A percentile compares a stretch with the other conserved stretches of the same genome.
Evolutionary conservation across 208 protist species (phyloP).

Genomic region (Leptomonas pyrrhocoris): DNA sequence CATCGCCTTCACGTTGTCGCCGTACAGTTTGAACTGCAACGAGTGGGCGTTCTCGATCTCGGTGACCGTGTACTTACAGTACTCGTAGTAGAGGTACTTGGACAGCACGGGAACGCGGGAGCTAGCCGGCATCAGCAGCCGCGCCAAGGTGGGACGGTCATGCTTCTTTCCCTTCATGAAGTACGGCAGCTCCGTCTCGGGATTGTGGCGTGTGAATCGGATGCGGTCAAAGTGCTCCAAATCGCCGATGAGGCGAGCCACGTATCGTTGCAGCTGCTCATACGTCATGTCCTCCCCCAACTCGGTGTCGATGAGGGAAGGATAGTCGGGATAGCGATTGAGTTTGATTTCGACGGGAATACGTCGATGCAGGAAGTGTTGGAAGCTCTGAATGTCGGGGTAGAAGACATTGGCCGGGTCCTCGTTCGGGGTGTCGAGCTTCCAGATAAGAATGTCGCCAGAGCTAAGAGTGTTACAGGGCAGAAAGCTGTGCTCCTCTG

Average conservation of each 20-base stretch:
- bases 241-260: constrained; percentile 72
- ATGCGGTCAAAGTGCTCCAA: constrained; percentile 77
- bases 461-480: constrained; percentile 50
- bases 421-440: constrained; percentile 47
- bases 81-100: constrained; percentile 85
- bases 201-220: constrained; percentile 88
- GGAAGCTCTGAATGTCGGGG: constrained; percentile 77
- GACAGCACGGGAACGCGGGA: constrained; percentile 45
- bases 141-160: constrained; percentile 66
- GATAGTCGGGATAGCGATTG: constrained; percentile 69
- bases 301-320: constrained; percentile 66
- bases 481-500: constrained; percentile 47
- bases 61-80: constrained; percentile 87
- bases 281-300: constrained; percentile 87
- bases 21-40: constrained; percentile 89
- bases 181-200: constrained; percentile 82
- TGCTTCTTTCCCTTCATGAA: constrained; percentile 87
- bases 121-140: constrained; percentile 73
- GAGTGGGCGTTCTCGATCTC: constrained; percentile 83
- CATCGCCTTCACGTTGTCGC: constrained; percentile 63
- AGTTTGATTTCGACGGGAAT: constrained; percentile 81
- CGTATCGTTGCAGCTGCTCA: constrained; percentile 89
- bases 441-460: constrained; percentile 73
- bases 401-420: constrained; percentile 78
- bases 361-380: constrained; percentile 72